phyloP scores from a whole-genome alignment of 495 filamentous ascomycete species.

The Aspergillus olivimuriae region DNA sequence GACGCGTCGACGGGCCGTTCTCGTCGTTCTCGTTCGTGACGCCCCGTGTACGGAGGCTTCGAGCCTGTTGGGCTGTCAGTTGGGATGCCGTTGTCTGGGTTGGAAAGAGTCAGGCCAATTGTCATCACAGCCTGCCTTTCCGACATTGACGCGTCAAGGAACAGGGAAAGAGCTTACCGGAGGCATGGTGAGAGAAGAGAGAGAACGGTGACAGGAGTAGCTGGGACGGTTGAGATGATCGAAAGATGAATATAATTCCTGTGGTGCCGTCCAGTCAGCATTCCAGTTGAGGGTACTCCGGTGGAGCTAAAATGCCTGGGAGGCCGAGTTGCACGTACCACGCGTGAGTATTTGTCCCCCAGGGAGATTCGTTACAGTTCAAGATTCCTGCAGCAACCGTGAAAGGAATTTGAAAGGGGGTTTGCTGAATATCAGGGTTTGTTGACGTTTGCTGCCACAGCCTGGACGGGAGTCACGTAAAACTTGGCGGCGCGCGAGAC shows the following conservation, averaged over 20 bases:
- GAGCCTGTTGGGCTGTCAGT: conserved; percentile 36
- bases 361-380: conserved; percentile 21
- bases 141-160: conserved; percentile 15
- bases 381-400: conserved; percentile 15
- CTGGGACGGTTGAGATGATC: conserved; percentile 19
- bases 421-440: conserved; percentile 19
- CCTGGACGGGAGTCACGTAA: conserved; percentile 18
- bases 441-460: conserved; percentile 23
- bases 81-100: not conserved
- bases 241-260: conserved; percentile 26
- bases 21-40: conserved; percentile 88
- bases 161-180: conserved; percentile 32
- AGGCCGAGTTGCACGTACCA: conserved; percentile 34
- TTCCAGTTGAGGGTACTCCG: conserved; percentile 32
- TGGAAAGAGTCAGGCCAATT: conserved; percentile 10
- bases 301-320: conserved; percentile 37
- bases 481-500: conserved; percentile 21
- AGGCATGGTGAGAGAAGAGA: conserved; percentile 33
- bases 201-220: conserved; percentile 20
- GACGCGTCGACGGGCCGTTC: too few species aligned
- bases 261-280: conserved; percentile 32
- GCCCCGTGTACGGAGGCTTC: conserved; percentile 55
- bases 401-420: conserved; percentile 14
- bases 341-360: conserved; percentile 34
- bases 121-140: not conserved